These are phyloP conservation scores for Physaria fendleri DNA, from an alignment of 345 rosid species.

Conservation along the genomic window DNA sequence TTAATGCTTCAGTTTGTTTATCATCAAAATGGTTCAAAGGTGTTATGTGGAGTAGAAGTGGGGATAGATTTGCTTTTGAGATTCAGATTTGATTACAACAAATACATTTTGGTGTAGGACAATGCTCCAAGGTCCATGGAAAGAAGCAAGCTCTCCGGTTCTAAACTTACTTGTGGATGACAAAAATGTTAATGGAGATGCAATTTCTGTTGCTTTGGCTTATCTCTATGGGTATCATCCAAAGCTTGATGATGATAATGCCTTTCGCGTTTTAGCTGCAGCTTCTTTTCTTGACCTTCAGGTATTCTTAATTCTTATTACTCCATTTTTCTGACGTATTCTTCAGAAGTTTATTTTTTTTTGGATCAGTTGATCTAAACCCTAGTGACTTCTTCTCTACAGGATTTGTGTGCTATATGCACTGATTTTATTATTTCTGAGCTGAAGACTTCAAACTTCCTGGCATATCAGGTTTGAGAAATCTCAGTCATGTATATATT, in stretches of 20 bases:
- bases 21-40: background rate
- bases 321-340: background rate
- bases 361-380: background rate
- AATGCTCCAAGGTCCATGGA: slow-evolving; percentile 97
- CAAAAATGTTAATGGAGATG: slow-evolving; percentile 81
- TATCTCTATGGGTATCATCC: slow-evolving; percentile 85
- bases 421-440: slow-evolving; percentile 91
- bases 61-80: slow-evolving; percentile 4
- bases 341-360: background rate
- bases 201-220: slow-evolving; percentile 77
- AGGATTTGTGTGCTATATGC: slow-evolving; percentile 96
- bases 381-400: slow-evolving; percentile 7
- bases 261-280: slow-evolving; percentile 92
- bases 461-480: slow-evolving; percentile 76
- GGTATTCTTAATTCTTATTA: slow-evolving; percentile 33
- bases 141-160: slow-evolving; percentile 77
- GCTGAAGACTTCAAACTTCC: slow-evolving; percentile 83
- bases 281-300: slow-evolving; percentile 97
- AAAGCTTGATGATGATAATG: slow-evolving; percentile 79
- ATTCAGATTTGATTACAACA: background rate
- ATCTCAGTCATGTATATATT: slow-evolving; percentile 7
- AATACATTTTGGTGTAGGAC: slow-evolving; percentile 41
- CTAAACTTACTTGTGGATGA: slow-evolving; percentile 78
- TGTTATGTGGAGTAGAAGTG: background rate
- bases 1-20: background rate